These are phyloP conservation scores for Brachypodium distachyon DNA, from an alignment of 202 grass and related monocot genomes.

Conservation along the genomic window DNA sequence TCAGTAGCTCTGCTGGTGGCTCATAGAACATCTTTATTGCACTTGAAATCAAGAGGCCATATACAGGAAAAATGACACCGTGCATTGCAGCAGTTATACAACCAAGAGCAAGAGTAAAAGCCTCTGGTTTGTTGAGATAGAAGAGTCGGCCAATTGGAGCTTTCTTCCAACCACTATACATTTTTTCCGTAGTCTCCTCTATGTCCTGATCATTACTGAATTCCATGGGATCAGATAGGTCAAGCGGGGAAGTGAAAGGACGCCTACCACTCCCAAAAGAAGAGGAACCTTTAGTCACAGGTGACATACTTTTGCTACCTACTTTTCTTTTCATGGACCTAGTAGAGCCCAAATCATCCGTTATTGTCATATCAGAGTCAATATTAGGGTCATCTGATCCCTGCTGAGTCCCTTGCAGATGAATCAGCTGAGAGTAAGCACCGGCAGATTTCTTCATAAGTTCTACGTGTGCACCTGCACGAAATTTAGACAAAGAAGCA, in stretches of 20 bases:
- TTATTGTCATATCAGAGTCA: constrained; percentile 24
- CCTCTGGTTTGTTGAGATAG: constrained; percentile 54
- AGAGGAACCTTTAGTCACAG: constrained; percentile 1
- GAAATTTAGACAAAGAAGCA: neutral
- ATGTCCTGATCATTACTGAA: neutral
- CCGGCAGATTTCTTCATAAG: constrained; percentile 34
- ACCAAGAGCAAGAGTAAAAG: constrained; percentile 35
- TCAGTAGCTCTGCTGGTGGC: constrained; percentile 41
- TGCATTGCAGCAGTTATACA: constrained; percentile 31
- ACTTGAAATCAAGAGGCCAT: constrained; percentile 37
- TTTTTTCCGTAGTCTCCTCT: constrained; percentile 2
- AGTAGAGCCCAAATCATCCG: neutral
- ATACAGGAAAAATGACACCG: constrained; percentile 37
- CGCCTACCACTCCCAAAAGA: constrained; percentile 33
- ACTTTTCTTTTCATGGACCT: neutral
- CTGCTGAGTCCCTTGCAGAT: constrained; percentile 25
- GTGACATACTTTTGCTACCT: constrained; percentile 22
- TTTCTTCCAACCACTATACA: constrained; percentile 5
- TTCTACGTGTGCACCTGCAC: constrained; percentile 38
- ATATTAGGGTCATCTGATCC: neutral
- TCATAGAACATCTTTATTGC: constrained; percentile 59
- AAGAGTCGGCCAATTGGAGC: constrained; percentile 41
- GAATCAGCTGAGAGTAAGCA: constrained; percentile 45
- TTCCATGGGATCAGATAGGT: constrained; percentile 17
- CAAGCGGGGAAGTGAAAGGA: constrained; percentile 25